A percentile compares a stretch with the other conserved stretches of the same genome.
Evolutionary conservation across 2,329 filamentous ascomycete genomes (phyloP).

Genomic region (Claviceps citrina): DNA sequence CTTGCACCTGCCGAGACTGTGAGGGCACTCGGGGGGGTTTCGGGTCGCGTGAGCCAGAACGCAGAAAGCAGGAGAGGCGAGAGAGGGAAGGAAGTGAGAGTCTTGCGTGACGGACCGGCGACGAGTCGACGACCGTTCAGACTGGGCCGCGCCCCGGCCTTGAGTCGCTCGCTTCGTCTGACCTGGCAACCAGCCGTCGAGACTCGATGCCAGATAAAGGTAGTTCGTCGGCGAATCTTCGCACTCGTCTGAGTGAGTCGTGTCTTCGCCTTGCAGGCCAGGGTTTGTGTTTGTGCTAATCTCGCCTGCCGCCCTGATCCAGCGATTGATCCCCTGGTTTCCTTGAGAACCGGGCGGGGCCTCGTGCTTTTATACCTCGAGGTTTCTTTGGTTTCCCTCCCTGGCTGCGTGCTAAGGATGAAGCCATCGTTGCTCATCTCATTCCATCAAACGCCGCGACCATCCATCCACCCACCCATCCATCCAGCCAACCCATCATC

Average conservation of each 20-base stretch:
- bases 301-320: background rate
- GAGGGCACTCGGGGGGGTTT: too few relatives aligned
- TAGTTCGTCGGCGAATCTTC: too few relatives aligned
- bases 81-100: background rate
- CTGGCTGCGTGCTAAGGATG: background rate
- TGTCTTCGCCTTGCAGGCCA: too few relatives aligned
- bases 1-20: background rate
- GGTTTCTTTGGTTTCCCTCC: too few relatives aligned
- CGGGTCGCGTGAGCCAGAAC: too few relatives aligned
- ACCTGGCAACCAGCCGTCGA: slow-evolving; percentile 4
- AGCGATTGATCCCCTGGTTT: too few relatives aligned
- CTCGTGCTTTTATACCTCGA: slow-evolving; percentile 6
- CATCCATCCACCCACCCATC: background rate
- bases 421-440: slow-evolving; percentile 4
- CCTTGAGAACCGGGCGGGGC: slow-evolving; percentile 1
- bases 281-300: background rate
- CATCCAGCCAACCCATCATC: background rate
- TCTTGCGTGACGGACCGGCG: background rate
- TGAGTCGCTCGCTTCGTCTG: slow-evolving; percentile 5
- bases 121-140: too few relatives aligned
- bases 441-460: too few relatives aligned
- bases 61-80: background rate
- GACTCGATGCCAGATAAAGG: too few relatives aligned
- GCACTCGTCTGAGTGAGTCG: too few relatives aligned
- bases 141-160: slow-evolving; percentile 1